Percentiles rank a stretch among this genome's conserved stretches.
These are phyloP conservation scores for Populus ilicifolia DNA, from an alignment of 345 rosid genomes.

Conservation along the genomic window DNA sequence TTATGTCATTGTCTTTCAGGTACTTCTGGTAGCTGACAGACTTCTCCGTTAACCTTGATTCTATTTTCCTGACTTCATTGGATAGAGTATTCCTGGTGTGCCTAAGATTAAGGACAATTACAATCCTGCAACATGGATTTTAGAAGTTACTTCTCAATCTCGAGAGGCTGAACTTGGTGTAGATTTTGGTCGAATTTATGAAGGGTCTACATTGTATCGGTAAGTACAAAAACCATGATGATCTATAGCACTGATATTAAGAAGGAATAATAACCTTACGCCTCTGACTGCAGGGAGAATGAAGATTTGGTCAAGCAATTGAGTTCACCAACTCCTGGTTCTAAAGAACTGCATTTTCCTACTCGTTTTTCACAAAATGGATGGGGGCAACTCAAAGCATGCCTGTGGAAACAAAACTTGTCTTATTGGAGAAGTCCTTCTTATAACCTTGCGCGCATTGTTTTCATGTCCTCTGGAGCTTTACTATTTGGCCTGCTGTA, in stretches of 20 bases:
- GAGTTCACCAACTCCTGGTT: constrained; percentile 41
- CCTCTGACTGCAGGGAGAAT: constrained; percentile 39
- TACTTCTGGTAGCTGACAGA: background rate
- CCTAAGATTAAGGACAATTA: constrained; percentile 53
- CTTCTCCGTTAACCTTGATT: background rate
- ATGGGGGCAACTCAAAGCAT: constrained; percentile 64
- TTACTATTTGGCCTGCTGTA: constrained; percentile 54
- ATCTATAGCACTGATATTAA: too few species aligned
- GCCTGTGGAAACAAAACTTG: constrained; percentile 70
- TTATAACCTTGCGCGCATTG: constrained; percentile 55
- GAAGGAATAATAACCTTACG: too few species aligned
- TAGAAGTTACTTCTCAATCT: constrained; percentile 62
- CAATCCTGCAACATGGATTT: constrained; percentile 88
- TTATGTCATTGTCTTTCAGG: background rate
- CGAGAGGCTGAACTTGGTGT: constrained; percentile 55
- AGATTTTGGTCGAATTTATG: constrained; percentile 56
- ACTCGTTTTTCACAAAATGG: constrained; percentile 42
- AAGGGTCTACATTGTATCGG: constrained; percentile 45
- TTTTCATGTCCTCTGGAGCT: constrained; percentile 34
- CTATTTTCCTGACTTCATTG: background rate
- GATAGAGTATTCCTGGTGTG: constrained; percentile 53
- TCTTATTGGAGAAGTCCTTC: constrained; percentile 90
- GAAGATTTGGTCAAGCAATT: constrained; percentile 41
- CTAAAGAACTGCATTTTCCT: constrained; percentile 53
- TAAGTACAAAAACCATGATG: constrained; percentile 23